Conservation (phyloP, 2,329 filamentous ascomycete genomes). For the Trichoderma pleuroti region DNA sequence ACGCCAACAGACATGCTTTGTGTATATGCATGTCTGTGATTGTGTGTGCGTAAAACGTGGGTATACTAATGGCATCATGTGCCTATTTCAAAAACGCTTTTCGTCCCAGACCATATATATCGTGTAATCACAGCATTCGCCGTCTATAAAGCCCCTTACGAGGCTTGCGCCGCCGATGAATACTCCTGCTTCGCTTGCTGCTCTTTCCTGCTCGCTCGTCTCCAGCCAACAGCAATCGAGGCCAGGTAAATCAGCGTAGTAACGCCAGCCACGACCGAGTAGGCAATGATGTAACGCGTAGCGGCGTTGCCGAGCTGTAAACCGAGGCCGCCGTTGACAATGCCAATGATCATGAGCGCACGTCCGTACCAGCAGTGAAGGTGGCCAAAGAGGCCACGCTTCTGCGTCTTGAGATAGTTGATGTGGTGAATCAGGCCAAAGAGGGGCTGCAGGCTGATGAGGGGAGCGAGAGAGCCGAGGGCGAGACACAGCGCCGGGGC, state of each 20-base stretch:
- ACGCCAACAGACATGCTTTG: background rate
- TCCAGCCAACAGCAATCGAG: constrained; percentile 22
- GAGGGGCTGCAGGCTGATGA: constrained; percentile 56
- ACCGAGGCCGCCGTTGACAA: constrained; percentile 63
- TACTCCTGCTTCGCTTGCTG: background rate
- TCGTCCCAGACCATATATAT: background rate
- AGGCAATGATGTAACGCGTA: constrained; percentile 47
- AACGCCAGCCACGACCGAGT: constrained; percentile 53
- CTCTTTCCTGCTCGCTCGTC: constrained; percentile 8
- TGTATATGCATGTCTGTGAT: background rate
- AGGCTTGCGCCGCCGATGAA: background rate
- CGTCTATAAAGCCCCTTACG: background rate
- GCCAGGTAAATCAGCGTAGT: constrained; percentile 44
- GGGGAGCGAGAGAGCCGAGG: constrained; percentile 44
- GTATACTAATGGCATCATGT: constrained; percentile 3
- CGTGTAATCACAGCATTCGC: background rate
- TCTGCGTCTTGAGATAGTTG: constrained; percentile 46
- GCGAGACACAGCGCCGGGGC: background rate
- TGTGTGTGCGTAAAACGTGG: background rate
- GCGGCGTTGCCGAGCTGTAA: constrained; percentile 46
- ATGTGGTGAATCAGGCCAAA: constrained; percentile 57
- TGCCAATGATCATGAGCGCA: constrained; percentile 52
- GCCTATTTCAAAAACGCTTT: background rate
- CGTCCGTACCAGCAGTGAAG: constrained; percentile 63
- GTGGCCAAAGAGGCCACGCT: constrained; percentile 51